Percentiles rank a stretch among this genome's conserved stretches.
These are phyloP conservation scores for Sphaerulina vaccinii DNA, from an alignment of 2,329 filamentous ascomycete species.

Conservation along the genomic window DNA sequence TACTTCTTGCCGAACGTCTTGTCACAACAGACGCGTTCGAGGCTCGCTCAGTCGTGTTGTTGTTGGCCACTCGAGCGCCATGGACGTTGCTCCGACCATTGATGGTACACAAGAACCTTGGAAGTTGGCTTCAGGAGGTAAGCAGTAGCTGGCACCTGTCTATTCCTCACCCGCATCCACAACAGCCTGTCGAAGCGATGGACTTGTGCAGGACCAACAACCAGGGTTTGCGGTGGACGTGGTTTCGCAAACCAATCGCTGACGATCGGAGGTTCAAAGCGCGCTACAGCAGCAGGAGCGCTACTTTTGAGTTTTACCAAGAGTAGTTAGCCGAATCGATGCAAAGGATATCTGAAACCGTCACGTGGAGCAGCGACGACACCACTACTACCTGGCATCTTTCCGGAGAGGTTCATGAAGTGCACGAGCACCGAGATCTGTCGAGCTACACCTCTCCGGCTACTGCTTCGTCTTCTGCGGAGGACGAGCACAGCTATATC, in stretches of 20 bases:
- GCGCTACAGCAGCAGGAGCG: neutral
- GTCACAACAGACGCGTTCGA: too few relatives aligned
- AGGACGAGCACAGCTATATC: too few relatives aligned
- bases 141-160: neutral
- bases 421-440: too few relatives aligned
- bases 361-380: too few relatives aligned
- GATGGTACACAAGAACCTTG: neutral
- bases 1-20: neutral
- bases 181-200: neutral
- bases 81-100: neutral
- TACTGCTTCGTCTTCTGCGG: too few relatives aligned
- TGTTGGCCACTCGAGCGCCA: neutral
- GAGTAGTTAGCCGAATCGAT: too few relatives aligned
- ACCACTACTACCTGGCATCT: too few relatives aligned
- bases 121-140: conserved; percentile 6
- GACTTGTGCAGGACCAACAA: neutral
- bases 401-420: too few relatives aligned
- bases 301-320: neutral
- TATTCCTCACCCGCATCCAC: neutral
- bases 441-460: too few relatives aligned
- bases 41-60: neutral
- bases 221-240: neutral
- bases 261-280: conserved; percentile 3
- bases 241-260: conserved; percentile 3
- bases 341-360: too few relatives aligned